Base-by-base conservation (phyloP, 1,139 yeast species). In the Saccharomycopsis phalli region DNA sequence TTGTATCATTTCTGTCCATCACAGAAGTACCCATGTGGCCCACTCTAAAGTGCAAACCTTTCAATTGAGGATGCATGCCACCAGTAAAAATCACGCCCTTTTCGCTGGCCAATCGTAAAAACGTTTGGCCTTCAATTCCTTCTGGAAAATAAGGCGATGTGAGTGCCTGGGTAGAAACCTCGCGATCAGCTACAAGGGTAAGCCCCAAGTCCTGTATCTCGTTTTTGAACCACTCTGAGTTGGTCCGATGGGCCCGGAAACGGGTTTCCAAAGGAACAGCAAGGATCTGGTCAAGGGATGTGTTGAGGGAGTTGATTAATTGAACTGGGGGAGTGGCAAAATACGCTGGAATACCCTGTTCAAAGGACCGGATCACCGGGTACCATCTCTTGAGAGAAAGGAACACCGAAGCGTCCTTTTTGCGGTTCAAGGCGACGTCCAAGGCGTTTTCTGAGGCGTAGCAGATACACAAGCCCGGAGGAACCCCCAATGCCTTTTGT, bases 281-380 rank as follows among this genome's bases (percentile, higher is more conserved):
- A 42, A 87, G 67, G 49, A 86, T 79, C 57, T 81, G 88, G 47
- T 72, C 74, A 50, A 87, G 70, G 2, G 95, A 78, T 4, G 74
- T 83, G 58, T 77, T 77, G 53, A 86, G 70, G 11, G 95, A 86
- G 52, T 82, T 82, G 46, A 87, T 66, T 47, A 83, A 71, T 64
- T 86, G 95, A 36, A 84, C 81, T 1, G 96, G 83, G 6, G 95
- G 96, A 4, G 96, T 88, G 17, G 96, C 95, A 58, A 86, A 87
- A 65, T 88, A 88, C 10, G 88, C 82, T 25, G 84, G 81, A 49
- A 69, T 66, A 30, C 91, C 93, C 38, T 74, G 61, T 64, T 87
- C 96, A 62, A 84, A 87, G 34, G 87, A 83, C 55, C 71, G 66
- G 91, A 88, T 78, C 57, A 87, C 71, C 41, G 96, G 95, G 35